Evolutionary conservation across 768 basidiomycete genomes (phyloP).

Genomic region (Xerocomus brunneocitrinus): DNA sequence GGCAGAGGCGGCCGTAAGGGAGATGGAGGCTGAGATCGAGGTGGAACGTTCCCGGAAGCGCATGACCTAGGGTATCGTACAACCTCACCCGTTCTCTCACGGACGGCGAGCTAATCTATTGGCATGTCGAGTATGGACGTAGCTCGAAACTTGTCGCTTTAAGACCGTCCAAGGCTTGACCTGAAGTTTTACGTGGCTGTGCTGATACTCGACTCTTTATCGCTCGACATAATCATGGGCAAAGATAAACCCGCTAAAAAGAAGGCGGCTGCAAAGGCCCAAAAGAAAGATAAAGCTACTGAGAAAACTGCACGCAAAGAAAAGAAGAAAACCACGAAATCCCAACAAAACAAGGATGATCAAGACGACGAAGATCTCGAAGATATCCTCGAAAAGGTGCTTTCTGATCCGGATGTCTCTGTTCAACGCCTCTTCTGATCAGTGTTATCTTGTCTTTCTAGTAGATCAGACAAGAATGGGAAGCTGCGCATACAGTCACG

Average conservation of each 20-base stretch:
- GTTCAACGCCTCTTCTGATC: not conserved
- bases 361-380: slow-evolving; percentile 79
- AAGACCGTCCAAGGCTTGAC: no score
- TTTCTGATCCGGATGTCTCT: not conserved
- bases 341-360: slow-evolving; percentile 44
- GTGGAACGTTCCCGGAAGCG: slow-evolving; percentile 38
- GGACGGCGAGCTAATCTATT: not conserved
- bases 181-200: not conserved
- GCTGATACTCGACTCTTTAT: not conserved
- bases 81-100: not conserved
- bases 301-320: slow-evolving; percentile 70
- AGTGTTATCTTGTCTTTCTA: slow-evolving; percentile 17
- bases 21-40: slow-evolving; percentile 55
- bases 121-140: not conserved
- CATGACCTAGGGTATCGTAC: slow-evolving; percentile 1
- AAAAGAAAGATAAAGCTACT: slow-evolving; percentile 61
- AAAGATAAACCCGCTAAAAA: slow-evolving; percentile 28
- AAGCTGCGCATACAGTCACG: slow-evolving; percentile 73
- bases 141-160: no score
- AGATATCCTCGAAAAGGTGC: slow-evolving; percentile 74
- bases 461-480: slow-evolving; percentile 83
- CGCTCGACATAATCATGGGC: slow-evolving; percentile 7
- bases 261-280: slow-evolving; percentile 49
- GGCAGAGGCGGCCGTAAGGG: slow-evolving; percentile 47
- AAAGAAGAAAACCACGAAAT: slow-evolving; percentile 51